These are phyloP conservation scores for Paramecium primaurelia DNA, from an alignment of 73 alveolate species.

Conservation along the genomic window DNA sequence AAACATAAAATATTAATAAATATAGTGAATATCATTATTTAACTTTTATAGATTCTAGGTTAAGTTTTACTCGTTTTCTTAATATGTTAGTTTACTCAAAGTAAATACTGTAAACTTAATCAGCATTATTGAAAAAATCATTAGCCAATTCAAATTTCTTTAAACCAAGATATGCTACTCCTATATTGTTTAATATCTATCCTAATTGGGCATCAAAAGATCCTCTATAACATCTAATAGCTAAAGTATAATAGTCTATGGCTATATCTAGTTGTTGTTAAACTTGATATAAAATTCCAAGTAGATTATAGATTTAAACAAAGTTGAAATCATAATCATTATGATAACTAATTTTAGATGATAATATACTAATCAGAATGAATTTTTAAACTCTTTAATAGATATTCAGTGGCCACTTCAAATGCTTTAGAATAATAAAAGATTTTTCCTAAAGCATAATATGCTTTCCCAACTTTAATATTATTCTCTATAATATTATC, in stretches of 20 bases:
- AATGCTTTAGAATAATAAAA: conserved; percentile 23
- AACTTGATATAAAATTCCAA: neutral
- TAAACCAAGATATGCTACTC: neutral
- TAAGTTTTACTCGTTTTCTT: neutral
- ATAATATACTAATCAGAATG: neutral
- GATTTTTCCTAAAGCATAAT: conserved; percentile 15
- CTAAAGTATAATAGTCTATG: neutral
- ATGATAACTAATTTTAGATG: neutral
- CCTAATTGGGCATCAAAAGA: conserved; percentile 23
- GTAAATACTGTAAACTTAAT: conserved; percentile 3
- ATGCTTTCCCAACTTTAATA: conserved; percentile 6
- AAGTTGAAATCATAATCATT: neutral
- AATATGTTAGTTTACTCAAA: neutral
- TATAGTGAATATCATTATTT: neutral
- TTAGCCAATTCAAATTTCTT: neutral
- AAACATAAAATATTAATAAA: neutral
- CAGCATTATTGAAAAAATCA: neutral
- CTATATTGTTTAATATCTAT: neutral
- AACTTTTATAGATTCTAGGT: neutral
- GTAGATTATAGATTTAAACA: neutral
- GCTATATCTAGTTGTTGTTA: neutral
- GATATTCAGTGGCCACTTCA: neutral
- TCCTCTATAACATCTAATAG: conserved; percentile 11
- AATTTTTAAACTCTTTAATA: neutral
- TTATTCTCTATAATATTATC: neutral